Conservation (phyloP, 441 rosid genomes). For the Croton setiger region DNA sequence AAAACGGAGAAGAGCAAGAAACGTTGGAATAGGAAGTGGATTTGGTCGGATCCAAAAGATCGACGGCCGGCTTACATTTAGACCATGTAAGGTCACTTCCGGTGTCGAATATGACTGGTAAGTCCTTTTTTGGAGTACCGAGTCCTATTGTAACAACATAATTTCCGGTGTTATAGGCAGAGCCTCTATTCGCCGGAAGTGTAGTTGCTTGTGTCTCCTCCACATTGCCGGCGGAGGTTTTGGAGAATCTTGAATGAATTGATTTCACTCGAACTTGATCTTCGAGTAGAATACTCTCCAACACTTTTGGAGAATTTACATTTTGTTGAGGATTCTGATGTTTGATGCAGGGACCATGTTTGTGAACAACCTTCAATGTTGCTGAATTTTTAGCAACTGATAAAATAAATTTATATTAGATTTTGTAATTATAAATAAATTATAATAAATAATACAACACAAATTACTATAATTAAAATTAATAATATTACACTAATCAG, state of each 20-base stretch:
- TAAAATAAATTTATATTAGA: too few species aligned
- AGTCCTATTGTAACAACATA: constrained; percentile 51
- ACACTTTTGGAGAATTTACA: constrained; percentile 30
- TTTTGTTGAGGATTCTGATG: constrained; percentile 14
- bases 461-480: too few species aligned
- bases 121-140: constrained; percentile 65
- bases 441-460: too few species aligned
- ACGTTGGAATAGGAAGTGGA: constrained; percentile 56
- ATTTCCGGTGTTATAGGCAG: constrained; percentile 55
- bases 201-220: constrained; percentile 25
- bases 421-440: too few species aligned
- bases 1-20: constrained; percentile 50
- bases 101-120: constrained; percentile 59
- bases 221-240: constrained; percentile 16
- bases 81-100: constrained; percentile 74
- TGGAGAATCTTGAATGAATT: constrained; percentile 43
- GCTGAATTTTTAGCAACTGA: constrained; percentile 3
- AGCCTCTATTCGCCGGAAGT: constrained; percentile 54
- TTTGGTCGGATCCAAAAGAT: constrained; percentile 33
- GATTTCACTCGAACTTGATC: constrained; percentile 38
- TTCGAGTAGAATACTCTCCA: constrained; percentile 31
- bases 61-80: constrained; percentile 40
- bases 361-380: constrained; percentile 33
- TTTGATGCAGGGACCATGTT: constrained; percentile 67
- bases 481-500: too few species aligned